Conservation (phyloP, 2,329 filamentous ascomycete genomes). For the Alternaria viburni region DNA sequence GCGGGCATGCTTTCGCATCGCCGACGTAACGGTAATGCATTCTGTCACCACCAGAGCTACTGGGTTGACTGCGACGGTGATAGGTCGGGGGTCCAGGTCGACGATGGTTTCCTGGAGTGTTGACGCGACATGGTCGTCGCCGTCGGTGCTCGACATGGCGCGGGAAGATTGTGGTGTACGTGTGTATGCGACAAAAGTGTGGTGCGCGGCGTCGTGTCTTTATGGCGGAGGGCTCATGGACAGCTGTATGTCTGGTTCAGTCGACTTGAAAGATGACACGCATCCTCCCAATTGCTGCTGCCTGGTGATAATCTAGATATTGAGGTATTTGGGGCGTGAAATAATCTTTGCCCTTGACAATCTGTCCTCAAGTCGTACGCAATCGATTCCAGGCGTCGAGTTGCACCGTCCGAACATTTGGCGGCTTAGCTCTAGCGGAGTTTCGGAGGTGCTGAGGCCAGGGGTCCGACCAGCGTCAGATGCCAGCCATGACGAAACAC, state of each 20-base stretch:
- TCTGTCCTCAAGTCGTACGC: background rate
- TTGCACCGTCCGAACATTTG: slow-evolving; percentile 10
- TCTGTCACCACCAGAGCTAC: slow-evolving; percentile 95
- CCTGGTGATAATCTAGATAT: slow-evolving; percentile 5
- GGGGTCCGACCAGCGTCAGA: slow-evolving; percentile 6
- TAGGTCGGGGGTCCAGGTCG: slow-evolving; percentile 36
- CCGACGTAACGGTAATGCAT: slow-evolving; percentile 97
- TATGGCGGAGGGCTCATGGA: slow-evolving; percentile 29
- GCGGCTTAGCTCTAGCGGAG: slow-evolving; percentile 16
- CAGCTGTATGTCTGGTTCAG: slow-evolving; percentile 36
- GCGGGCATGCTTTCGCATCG: slow-evolving; percentile 95
- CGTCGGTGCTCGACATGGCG: slow-evolving; percentile 40
- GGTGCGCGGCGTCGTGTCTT: slow-evolving; percentile 27
- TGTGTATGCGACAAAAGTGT: slow-evolving; percentile 19
- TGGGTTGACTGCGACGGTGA: slow-evolving; percentile 86
- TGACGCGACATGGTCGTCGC: slow-evolving; percentile 29
- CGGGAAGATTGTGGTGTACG: background rate
- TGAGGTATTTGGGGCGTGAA: background rate
- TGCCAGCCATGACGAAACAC: background rate
- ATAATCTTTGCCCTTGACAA: background rate
- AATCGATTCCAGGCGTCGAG: background rate
- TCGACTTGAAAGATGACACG: slow-evolving; percentile 27
- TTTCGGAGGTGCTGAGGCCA: slow-evolving; percentile 20
- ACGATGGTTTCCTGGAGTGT: slow-evolving; percentile 31
- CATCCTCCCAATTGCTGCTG: slow-evolving; percentile 30